These are phyloP conservation scores for Senna tora DNA, from an alignment of 306 rosid genomes.

Conservation along the genomic window DNA sequence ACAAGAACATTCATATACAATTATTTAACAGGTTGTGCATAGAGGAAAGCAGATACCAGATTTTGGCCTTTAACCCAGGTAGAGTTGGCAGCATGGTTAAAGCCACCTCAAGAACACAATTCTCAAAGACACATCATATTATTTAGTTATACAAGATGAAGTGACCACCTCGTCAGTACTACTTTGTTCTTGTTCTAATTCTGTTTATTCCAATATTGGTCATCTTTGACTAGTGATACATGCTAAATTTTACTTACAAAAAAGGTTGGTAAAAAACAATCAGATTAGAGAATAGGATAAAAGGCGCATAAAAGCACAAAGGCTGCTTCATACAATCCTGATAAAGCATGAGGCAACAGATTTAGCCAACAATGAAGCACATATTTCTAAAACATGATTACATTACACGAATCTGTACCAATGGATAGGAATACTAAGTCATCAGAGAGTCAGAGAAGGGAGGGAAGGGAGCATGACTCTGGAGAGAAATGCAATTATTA, in stretches of 20 bases:
- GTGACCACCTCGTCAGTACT: background rate
- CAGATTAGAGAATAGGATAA: constrained; percentile 2
- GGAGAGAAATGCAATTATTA: constrained; percentile 4
- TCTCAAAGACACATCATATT: background rate
- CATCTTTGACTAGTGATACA: constrained; percentile 11
- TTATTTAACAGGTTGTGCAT: background rate
- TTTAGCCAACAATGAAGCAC: background rate
- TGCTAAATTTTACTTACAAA: background rate
- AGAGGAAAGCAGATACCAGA: background rate
- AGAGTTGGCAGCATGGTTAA: background rate
- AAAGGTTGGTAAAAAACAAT: constrained; percentile 6
- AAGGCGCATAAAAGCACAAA: constrained; percentile 1
- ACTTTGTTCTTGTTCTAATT: constrained; percentile 4
- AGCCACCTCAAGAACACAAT: background rate
- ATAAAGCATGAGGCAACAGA: constrained; percentile 15
- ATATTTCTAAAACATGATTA: no score
- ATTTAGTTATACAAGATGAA: constrained; percentile 5
- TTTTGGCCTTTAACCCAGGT: background rate
- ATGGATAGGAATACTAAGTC: background rate
- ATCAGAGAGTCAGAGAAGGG: background rate
- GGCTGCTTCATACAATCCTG: constrained; percentile 16
- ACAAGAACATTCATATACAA: constrained; percentile 1
- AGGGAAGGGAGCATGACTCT: constrained; percentile 19
- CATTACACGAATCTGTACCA: no score
- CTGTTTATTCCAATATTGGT: background rate